Base-by-base conservation (phyloP, 805 yeast genomes). In the Saccharomycopsis guyanensis region DNA sequence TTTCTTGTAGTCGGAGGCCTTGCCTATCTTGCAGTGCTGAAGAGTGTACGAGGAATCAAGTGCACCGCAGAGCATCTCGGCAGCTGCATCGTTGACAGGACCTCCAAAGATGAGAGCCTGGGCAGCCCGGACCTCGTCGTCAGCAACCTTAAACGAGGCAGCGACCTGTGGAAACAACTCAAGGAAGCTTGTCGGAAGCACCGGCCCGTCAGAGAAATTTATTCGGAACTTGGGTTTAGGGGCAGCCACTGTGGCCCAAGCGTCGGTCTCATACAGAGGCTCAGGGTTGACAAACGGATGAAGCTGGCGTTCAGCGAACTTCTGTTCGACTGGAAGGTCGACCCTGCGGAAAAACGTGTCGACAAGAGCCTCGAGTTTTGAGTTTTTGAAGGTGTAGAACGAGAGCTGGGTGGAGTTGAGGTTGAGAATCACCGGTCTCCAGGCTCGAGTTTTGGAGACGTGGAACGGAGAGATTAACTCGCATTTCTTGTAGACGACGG, bases 1-100 rank as follows among this genome's bases (percentile, higher is more conserved):
- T 60, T 87, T 86, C 47, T 72, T 74, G 62, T 87, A 87, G 63
- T 91, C 98, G 1, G 77, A 70, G 0, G 97, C 96, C 12, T 87
- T 66, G 0, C 98, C 98, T 38, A 86, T 65, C 56, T 73, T 79
- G 10, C 93, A 89, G 63, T 81, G 80, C 62, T 93, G 97, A 33
- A 91, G 69, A 1, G 96, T 79, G 61, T 78, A 89, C 0, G 87
- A 75, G n/a, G 19, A 27, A 4, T 25, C 42, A 18, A 47, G 18
- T 25, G 25, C 40, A 18, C 43, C 47, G 4, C 31, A 12, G 24
- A 38, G 22, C 3, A 38, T n/a, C 5, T 29, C 31, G 10, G 24
- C 22, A 10, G 29, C 29, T 7, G 29, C 10, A 10, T 10, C 29
- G 10, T 25, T 10, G 29, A 10, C 29, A 10, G 29, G 10, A 25